Conservation (phyloP, 1,139 yeast genomes). For the Geotrichum restrictum region DNA sequence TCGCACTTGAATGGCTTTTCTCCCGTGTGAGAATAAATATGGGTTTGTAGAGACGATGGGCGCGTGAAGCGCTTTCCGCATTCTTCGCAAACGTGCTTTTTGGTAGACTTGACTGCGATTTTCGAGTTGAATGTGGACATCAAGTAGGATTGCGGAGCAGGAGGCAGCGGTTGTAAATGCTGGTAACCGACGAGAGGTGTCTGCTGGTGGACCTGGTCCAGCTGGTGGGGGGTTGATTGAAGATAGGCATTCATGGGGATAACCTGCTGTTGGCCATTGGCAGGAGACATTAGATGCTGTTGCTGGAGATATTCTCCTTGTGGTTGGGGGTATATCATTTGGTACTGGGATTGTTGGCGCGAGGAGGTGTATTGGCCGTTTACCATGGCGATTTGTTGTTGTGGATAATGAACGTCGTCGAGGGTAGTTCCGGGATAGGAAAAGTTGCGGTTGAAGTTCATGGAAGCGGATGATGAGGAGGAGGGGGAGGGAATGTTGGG, state of each 20-base stretch:
- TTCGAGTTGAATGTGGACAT: conserved; percentile 34
- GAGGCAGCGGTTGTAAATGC: background rate
- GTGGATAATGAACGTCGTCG: background rate
- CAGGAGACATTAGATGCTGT: background rate
- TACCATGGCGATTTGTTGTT: background rate
- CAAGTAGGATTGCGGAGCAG: conserved; percentile 22
- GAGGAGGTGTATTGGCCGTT: background rate
- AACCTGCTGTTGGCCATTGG: too few species aligned
- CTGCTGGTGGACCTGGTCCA: background rate
- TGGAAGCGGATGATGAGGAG: background rate
- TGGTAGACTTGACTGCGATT: conserved; percentile 28
- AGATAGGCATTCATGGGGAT: too few species aligned
- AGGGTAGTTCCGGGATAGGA: background rate
- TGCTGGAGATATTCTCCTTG: conserved; percentile 1
- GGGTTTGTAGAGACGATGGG: conserved; percentile 77
- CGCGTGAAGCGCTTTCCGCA: conserved; percentile 76
- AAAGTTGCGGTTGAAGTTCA: background rate
- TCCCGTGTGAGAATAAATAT: conserved; percentile 80
- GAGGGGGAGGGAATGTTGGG: background rate
- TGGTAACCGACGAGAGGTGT: background rate
- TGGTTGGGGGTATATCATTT: conserved; percentile 1
- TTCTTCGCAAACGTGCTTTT: conserved; percentile 50
- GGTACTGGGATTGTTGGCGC: conserved; percentile 7
- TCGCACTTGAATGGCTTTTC: conserved; percentile 74
- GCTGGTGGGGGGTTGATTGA: background rate